Evolutionary conservation across 495 filamentous ascomycete genomes (phyloP).

Genomic region (Hyphodiscus hymeniophilus): DNA sequence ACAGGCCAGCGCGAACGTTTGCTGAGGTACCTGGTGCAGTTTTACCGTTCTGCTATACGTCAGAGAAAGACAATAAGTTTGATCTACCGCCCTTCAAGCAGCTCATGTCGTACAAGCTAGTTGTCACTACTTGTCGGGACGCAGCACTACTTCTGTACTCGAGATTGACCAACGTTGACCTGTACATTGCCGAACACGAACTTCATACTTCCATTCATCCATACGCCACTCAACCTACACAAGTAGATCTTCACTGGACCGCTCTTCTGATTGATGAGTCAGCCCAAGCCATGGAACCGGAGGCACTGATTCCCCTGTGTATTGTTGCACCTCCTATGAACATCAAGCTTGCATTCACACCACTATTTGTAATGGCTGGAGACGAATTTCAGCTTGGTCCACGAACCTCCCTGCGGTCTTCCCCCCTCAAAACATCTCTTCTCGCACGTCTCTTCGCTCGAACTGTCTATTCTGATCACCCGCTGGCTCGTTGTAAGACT

Average conservation of each 20-base stretch:
- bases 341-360: conserved; percentile 23
- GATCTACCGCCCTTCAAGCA: conserved; percentile 36
- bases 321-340: conserved; percentile 40
- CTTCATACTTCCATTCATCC: conserved; percentile 16
- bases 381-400: conserved; percentile 48
- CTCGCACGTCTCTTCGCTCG: conserved; percentile 42
- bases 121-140: conserved; percentile 44
- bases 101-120: conserved; percentile 41
- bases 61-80: conserved; percentile 35
- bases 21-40: conserved; percentile 38
- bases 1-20: conserved; percentile 37
- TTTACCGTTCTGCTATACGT: conserved; percentile 39
- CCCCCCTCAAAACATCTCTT: conserved; percentile 36
- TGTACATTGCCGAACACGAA: conserved; percentile 21
- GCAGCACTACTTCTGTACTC: conserved; percentile 41
- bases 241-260: conserved; percentile 37
- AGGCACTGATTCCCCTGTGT: conserved; percentile 38
- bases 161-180: conserved; percentile 34
- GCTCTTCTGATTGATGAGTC: conserved; percentile 50
- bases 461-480: conserved; percentile 40
- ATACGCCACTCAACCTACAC: neutral
- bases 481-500: conserved; percentile 30
- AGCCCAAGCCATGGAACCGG: conserved; percentile 48
- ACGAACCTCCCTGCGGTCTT: conserved; percentile 31
- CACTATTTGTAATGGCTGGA: conserved; percentile 47